A percentile compares a stretch with the other conserved stretches of the same genome.
Conservation (phyloP, 257 asterid genomes). For the Ophiorrhiza pumila region DNA sequence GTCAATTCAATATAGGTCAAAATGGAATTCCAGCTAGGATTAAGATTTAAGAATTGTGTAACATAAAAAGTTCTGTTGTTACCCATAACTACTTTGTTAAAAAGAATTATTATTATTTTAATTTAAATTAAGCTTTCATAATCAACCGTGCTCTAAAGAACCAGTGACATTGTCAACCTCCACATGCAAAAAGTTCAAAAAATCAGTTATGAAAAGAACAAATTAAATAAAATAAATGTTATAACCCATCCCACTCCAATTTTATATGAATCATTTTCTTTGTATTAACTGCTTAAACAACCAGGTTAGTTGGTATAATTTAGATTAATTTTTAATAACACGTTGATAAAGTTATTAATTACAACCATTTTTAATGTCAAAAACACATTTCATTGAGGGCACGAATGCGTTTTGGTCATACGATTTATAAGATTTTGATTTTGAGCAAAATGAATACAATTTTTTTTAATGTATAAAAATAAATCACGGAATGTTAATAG, state of each 20-base stretch:
- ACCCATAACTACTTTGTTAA: constrained; percentile 27
- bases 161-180: constrained; percentile 40
- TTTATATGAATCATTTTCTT: background rate
- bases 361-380: no score
- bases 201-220: background rate
- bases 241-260: background rate
- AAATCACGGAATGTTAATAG: no score
- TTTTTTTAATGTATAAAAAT: no score
- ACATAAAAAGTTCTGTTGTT: constrained; percentile 16
- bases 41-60: constrained; percentile 29
- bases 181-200: constrained; percentile 39
- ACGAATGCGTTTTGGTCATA: no score
- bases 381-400: no score
- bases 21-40: constrained; percentile 51
- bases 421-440: no score
- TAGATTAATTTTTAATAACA: background rate
- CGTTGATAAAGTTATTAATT: background rate
- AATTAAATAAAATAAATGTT: background rate
- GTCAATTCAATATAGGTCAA: constrained; percentile 7
- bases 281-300: background rate
- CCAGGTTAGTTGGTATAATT: background rate
- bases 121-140: constrained; percentile 9
- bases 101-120: background rate
- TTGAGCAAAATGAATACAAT: no score
- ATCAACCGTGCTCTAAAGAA: constrained; percentile 32